Conservation (phyloP, 495 filamentous ascomycete genomes). For the Aspergillus asperescens region DNA sequence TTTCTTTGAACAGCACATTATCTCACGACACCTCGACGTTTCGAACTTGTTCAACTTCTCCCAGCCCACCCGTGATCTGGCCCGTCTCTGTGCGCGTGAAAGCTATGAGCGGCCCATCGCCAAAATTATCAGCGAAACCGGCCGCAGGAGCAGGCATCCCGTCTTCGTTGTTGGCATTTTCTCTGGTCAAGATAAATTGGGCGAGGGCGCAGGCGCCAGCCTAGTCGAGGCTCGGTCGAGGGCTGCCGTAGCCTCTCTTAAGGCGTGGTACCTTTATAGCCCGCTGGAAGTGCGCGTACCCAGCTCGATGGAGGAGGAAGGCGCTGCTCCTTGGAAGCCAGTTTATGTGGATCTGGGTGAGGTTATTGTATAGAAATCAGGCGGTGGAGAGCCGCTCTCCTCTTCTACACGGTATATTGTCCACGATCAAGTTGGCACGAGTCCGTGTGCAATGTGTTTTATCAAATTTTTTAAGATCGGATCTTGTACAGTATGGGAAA, state of each 20-base stretch:
- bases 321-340: slow-evolving; percentile 68
- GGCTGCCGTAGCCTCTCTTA: slow-evolving; percentile 77
- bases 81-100: slow-evolving; percentile 75
- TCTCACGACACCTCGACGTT: slow-evolving; percentile 73
- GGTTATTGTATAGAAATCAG: slow-evolving; percentile 60
- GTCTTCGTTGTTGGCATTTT: slow-evolving; percentile 96
- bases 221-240: slow-evolving; percentile 69
- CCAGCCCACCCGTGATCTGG: slow-evolving; percentile 74
- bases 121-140: slow-evolving; percentile 81
- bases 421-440: slow-evolving; percentile 2
- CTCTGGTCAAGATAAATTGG: slow-evolving; percentile 79
- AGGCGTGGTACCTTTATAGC: slow-evolving; percentile 93
- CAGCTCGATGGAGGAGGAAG: slow-evolving; percentile 68
- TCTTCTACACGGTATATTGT: slow-evolving; percentile 1
- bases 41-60: slow-evolving; percentile 74
- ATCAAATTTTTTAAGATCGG: slow-evolving; percentile 30
- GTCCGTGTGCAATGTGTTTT: slow-evolving; percentile 16
- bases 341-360: slow-evolving; percentile 85
- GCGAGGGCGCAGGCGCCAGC: slow-evolving; percentile 72
- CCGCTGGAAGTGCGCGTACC: slow-evolving; percentile 68
- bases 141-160: slow-evolving; percentile 70
- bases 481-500: slow-evolving; percentile 44
- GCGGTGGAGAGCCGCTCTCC: background rate
- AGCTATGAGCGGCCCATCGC: slow-evolving; percentile 85
- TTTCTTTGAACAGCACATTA: slow-evolving; percentile 78